Evolutionary conservation across 1,284 basidiomycete genomes (phyloP), one percentile per base, ranked within the genome.

Genomic region (Ceratobasidium papillatum): DNA sequence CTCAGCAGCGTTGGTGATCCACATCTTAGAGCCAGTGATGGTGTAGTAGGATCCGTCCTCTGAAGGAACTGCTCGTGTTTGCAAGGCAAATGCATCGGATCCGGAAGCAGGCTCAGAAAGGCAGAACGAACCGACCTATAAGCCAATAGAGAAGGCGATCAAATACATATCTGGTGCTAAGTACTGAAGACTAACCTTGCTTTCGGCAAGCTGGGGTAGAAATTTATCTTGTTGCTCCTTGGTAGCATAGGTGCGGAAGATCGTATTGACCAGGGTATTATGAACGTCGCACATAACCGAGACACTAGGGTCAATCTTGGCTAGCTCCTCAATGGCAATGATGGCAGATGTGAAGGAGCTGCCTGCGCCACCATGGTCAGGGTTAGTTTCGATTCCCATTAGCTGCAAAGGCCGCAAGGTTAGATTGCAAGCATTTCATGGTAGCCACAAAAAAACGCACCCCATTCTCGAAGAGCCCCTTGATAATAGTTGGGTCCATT

Each of bases 1-100:
- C 83, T 99, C 97, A 77, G 91, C 90, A 7, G 95, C 96, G 86
- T 99, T 99, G 61, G 98, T 99, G 80, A 99, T 99, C 97, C 97
- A 85, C 96, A 98, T 97, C 87, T 99, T 99, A 78, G 93, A 94
- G 45, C 97, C 97, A 80, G 96, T 97, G 76, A 99, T 82, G 38
- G 95, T 86, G 87, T 92, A 98, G 78, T 93, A 80, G 91, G 89
- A 27, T 91, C 91, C 76, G 95, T 93, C 82, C 94, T 94, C 83
- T 87, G 66, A 71, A 17, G 66, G 66, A n/a, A 58, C 92, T 43
- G 96, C 95, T 14, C 92, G 92, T 1, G 98, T 97, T 83, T 98
- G 95, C 69, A 99, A 87, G 0, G 96, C 96, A 81, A 99, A 99
- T 0, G 97, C 97, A 81, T 99, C 97, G 11, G 96, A 98, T 4